phyloP scores from a whole-genome alignment of 2,329 filamentous ascomycete genomes.

The Gnomoniopsis sp. region DNA sequence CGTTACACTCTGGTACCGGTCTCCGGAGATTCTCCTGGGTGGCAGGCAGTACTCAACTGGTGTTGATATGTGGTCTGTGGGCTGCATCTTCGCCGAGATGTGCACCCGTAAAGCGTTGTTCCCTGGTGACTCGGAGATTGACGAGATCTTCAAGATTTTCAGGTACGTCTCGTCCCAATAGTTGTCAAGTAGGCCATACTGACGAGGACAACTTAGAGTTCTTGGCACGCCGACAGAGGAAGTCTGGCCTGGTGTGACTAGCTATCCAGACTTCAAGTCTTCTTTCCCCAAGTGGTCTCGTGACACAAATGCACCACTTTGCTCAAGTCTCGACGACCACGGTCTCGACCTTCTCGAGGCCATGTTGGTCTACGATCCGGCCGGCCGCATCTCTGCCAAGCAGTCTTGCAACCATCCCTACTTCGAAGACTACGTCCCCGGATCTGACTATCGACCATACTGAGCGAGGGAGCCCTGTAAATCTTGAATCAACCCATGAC shows the following conservation, averaged over 20 bases:
- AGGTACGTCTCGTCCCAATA: constrained; percentile 46
- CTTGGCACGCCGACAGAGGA: constrained; percentile 78
- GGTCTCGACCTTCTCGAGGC: constrained; percentile 63
- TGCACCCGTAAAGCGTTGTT: constrained; percentile 86
- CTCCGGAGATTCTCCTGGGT: constrained; percentile 81
- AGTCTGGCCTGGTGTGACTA: constrained; percentile 81
- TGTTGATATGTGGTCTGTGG: constrained; percentile 89
- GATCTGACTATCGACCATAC: constrained; percentile 27
- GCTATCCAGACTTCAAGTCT: constrained; percentile 84
- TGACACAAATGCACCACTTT: constrained; percentile 60
- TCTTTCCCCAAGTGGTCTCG: constrained; percentile 85
- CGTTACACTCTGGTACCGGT: constrained; percentile 85
- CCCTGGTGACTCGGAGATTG: constrained; percentile 86
- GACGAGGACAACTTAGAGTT: constrained; percentile 41
- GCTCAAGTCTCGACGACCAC: constrained; percentile 66
- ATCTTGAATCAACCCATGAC: background rate
- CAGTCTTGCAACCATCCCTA: constrained; percentile 81
- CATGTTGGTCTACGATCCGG: constrained; percentile 80
- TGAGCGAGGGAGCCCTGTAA: constrained; percentile 23
- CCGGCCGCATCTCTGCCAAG: constrained; percentile 80
- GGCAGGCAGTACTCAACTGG: constrained; percentile 89
- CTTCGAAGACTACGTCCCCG: constrained; percentile 48
- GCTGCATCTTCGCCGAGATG: constrained; percentile 92
- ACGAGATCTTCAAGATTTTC: constrained; percentile 95
- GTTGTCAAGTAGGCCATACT: constrained; percentile 11